Percentiles rank a stretch among this genome's conserved stretches.
phyloP scores from a whole-genome alignment of 129 eudicot genomes.

The Helianthus tuberosus region DNA sequence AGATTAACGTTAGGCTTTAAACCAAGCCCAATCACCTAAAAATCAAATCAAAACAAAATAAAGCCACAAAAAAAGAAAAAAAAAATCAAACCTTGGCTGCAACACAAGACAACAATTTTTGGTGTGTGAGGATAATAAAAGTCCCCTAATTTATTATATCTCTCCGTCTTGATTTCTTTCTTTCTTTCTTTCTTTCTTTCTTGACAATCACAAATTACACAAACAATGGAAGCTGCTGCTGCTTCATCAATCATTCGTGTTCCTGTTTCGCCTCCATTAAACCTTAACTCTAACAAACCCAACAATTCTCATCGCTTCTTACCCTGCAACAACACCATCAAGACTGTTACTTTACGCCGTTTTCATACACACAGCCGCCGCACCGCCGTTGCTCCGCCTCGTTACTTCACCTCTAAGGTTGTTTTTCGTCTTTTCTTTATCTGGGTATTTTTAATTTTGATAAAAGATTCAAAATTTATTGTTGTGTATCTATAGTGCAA shows the following conservation, averaged over 20 bases:
- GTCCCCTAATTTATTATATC: slow-evolving; percentile 26
- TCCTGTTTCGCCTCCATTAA: slow-evolving; percentile 27
- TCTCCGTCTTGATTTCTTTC: slow-evolving; percentile 16
- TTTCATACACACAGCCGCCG: slow-evolving; percentile 29
- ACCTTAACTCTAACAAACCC: slow-evolving; percentile 23
- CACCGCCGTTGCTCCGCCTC: slow-evolving; percentile 23
- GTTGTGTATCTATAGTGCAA: slow-evolving; percentile 9
- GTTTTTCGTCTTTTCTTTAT: background rate
- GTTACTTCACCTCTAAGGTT: slow-evolving; percentile 30
- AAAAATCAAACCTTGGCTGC: slow-evolving; percentile 1
- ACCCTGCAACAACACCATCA: slow-evolving; percentile 8
- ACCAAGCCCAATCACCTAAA: background rate
- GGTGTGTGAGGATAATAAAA: slow-evolving; percentile 36
- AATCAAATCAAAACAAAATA: background rate
- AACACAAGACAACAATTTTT: background rate
- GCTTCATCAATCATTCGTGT: slow-evolving; percentile 29
- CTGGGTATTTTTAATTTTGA: background rate
- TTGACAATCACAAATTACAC: slow-evolving; percentile 12
- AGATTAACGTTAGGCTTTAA: background rate
- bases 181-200: background rate
- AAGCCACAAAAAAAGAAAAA: background rate
- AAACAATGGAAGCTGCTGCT: slow-evolving; percentile 28
- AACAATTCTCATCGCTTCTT: slow-evolving; percentile 20
- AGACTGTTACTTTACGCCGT: slow-evolving; percentile 35
- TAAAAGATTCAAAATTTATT: background rate